Conservation (phyloP, 2,329 filamentous ascomycete genomes). For the Tolypocladium nubicola region DNA sequence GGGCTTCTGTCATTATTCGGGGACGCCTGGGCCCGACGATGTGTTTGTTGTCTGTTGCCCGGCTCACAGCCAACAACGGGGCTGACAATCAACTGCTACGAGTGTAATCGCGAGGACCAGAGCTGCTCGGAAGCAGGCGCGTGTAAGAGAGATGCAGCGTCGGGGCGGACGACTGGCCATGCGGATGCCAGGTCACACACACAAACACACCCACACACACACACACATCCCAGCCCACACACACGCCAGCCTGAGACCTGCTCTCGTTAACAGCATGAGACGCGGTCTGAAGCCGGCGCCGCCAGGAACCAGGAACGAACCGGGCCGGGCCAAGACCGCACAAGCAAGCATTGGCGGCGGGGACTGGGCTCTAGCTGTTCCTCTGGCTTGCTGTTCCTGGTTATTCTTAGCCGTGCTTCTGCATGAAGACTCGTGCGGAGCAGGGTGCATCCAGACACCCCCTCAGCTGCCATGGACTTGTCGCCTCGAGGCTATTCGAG, state of each 20-base stretch:
- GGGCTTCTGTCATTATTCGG: too few relatives aligned
- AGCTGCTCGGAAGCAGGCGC: neutral
- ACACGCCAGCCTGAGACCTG: neutral
- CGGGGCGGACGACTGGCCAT: neutral
- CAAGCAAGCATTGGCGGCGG: neutral
- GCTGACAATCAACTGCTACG: neutral
- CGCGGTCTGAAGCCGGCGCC: neutral
- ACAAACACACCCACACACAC: neutral
- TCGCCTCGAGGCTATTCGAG: neutral
- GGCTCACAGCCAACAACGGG: neutral
- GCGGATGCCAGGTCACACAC: neutral
- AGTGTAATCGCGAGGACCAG: neutral
- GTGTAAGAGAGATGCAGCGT: neutral
- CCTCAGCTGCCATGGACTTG: neutral
- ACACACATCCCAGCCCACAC: neutral
- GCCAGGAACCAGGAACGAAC: neutral
- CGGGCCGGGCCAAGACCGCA: neutral
- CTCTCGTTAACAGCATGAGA: neutral
- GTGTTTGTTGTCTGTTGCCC: neutral
- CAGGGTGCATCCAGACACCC: neutral
- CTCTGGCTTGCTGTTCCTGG: neutral
- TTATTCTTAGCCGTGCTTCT: neutral
- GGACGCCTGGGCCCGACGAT: neutral
- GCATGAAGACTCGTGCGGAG: neutral
- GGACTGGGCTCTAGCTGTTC: too few relatives aligned